Base-by-base conservation (phyloP, 345 rosid species). In the Gossypium arboreum region DNA sequence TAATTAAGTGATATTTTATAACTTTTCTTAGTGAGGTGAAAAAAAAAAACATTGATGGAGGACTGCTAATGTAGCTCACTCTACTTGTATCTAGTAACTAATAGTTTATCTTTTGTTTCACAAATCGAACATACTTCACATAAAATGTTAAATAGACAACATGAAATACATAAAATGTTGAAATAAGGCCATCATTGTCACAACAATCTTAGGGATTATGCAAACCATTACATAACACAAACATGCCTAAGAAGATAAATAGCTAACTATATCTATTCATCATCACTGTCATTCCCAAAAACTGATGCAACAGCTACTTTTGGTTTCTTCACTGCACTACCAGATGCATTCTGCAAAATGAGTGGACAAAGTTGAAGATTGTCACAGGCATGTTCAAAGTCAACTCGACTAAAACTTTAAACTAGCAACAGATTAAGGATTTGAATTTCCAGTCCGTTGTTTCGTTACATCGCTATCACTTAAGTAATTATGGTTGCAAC, bases 251-350 rank as follows among this genome's bases (percentile, higher is more conserved):
- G 72, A 22, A 76, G 67, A 59, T 34, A 34, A 34, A 34, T 57
- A 15, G 29, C 70, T 7, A 16, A 25, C 68, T 45, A 76, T 76
- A 72, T 74, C 80, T 84, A 76, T 73, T 92, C 55, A 4, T 93
- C 96, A 56, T 91, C 99, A 17, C 97, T 91, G 22, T 93, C 94
- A 60, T 90, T 79, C 55, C 92, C 81, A 17, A 95, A 95, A 63
- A 89, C 89, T 0, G 98, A 91, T 52, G 97, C 91, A 7, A 91
- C 87, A 1, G 84, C 80, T 62, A 67, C 64, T 81, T 91, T 93
- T 0, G 92, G 90, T 82, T 91, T 93, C 91, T 93, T 95, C 41
- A 75, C 78, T 47, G 82, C 77, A 80, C 72, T 80, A 45, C 76
- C 79, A 12, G 84, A 60, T 72, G 84, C 77, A 73, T 77, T 88